Evolutionary conservation across 2,329 filamentous ascomycete genomes (phyloP), one percentile per base, ranked within the genome.

Genomic region (Phaeosphaeria sp.): DNA sequence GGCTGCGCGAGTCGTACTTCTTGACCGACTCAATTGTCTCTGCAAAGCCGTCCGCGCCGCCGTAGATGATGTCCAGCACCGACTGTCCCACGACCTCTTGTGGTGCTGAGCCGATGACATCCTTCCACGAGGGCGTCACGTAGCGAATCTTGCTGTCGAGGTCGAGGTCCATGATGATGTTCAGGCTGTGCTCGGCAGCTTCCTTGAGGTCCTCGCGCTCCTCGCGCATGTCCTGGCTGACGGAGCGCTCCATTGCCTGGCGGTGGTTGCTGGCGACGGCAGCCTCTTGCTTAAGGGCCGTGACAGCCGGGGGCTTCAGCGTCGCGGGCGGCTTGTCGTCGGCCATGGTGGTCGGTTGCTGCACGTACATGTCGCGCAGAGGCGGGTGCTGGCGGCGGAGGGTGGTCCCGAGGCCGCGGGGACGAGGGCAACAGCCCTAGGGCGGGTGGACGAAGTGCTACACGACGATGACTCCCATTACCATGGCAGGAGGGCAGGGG

Each of bases 41-140:
- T 48, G 89, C 83, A 76, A 99, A 99, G 55, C 90, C 87, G 60
- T 85, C 84, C 67, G 90, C 91, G 78, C 96, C 91, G 59, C 91
- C 91, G 64, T 93, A 82, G 61, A 98, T 86, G 49, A 97, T 79
- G 55, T 97, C 91, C 55, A 91, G 85, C 63, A 99, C 93, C 60
- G 88, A 84, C 64, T 87, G 89, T 57, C 92, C 92, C 66, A 91
- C 85, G 50, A 97, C 87, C 7, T 86, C 84, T 44, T 91, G 88
- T 40, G 89, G 85, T 45, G 86, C 81, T 3, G 91, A 94, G 57
- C 95, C 95, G 59, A 98, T 90, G 49, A 99, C 90, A 70, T 98
- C 93, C 59, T 87, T 87, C 95, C 95, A 99, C 17, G 94, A 97
- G 13, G 93, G 92, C 76, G 94, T 98, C 69, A 96, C 93, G 92